Percentiles rank a stretch among this genome's conserved stretches.
These are phyloP conservation scores for Sphagnum magellanicum DNA, from an alignment of 228 moss, liverwort and hornwort genomes.

Conservation along the genomic window DNA sequence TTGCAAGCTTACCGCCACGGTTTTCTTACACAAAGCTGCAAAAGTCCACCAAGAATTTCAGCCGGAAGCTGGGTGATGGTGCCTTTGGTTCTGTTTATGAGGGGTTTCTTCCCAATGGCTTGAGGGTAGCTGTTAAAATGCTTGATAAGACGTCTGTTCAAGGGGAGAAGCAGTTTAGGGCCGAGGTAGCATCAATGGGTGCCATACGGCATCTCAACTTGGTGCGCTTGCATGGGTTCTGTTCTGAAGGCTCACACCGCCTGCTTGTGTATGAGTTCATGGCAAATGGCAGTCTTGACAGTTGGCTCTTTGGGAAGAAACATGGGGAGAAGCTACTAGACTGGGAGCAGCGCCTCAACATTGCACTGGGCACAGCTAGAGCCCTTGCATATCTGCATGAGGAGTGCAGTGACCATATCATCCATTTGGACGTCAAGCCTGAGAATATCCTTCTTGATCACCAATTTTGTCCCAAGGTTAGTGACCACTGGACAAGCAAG, in stretches of 20 bases:
- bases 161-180: slow-evolving; percentile 70
- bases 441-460: slow-evolving; percentile 81
- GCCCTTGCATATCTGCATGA: slow-evolving; percentile 78
- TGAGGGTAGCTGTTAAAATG: slow-evolving; percentile 79
- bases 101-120: slow-evolving; percentile 58
- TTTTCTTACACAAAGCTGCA: slow-evolving; percentile 69
- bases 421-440: slow-evolving; percentile 88
- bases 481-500: background rate
- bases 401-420: slow-evolving; percentile 69
- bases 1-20: slow-evolving; percentile 71
- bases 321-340: slow-evolving; percentile 58
- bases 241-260: slow-evolving; percentile 63
- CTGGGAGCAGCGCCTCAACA: slow-evolving; percentile 67
- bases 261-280: slow-evolving; percentile 75
- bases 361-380: slow-evolving; percentile 64
- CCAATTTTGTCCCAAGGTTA: slow-evolving; percentile 71
- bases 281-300: slow-evolving; percentile 76
- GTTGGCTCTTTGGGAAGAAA: slow-evolving; percentile 66
- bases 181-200: slow-evolving; percentile 75
- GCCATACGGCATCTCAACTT: slow-evolving; percentile 75
- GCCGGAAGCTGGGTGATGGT: slow-evolving; percentile 58
- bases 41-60: slow-evolving; percentile 72
- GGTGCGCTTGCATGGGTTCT: slow-evolving; percentile 69
- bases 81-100: slow-evolving; percentile 80
- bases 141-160: slow-evolving; percentile 68